Evolutionary conservation across 1,139 yeast species (phyloP), one percentile per base, ranked within the genome.

Genomic region (Debaryomyces robertsiae): DNA sequence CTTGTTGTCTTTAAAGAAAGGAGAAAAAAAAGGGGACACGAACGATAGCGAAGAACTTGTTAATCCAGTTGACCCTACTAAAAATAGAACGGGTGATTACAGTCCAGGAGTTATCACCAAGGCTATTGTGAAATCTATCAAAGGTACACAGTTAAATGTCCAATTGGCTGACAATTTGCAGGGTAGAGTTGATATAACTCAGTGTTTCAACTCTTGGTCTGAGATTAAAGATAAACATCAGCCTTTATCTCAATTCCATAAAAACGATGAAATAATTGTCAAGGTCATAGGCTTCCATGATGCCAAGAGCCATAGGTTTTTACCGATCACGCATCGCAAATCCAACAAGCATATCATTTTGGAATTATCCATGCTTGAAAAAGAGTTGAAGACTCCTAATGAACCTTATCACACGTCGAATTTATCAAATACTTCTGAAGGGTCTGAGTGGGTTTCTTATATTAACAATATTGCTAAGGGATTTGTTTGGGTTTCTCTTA

Each of bases 281-380:
- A 81, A 77, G 55, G 77, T 90, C 11, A 75, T 89, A 49, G 97
- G 97, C 4, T 80, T 64, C 58, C 94, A 84, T 58, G 94, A 89
- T 60, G 74, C 82, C 10, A 79, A 82, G 46, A 82, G 76, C 47
- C 89, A 84, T 54, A 77, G 74, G 43, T 87, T 82, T 61, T 64
- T 84, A 49, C 86, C 95, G 30, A 70, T 84, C 15, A 75, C 90
- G 11, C 87, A 82, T 54, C 75, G 77, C 42, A 66, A 61, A 44
- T 66, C 72, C 28, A 74, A 81, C 27, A 78, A 79, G 45, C 73
- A 77, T 44, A 65, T 78, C 17, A 75, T 84, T 14, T 65, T 87
- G 40, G 96, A 88, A 63, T 73, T 89, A 46, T 75, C 86, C 28
- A 73, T 81, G 34, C 76, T 76, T 48, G 49, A 76, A 36, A 48